Evolutionary conservation across 2,329 filamentous ascomycete genomes (phyloP).

Genomic region (Elsinoe arachidis): DNA sequence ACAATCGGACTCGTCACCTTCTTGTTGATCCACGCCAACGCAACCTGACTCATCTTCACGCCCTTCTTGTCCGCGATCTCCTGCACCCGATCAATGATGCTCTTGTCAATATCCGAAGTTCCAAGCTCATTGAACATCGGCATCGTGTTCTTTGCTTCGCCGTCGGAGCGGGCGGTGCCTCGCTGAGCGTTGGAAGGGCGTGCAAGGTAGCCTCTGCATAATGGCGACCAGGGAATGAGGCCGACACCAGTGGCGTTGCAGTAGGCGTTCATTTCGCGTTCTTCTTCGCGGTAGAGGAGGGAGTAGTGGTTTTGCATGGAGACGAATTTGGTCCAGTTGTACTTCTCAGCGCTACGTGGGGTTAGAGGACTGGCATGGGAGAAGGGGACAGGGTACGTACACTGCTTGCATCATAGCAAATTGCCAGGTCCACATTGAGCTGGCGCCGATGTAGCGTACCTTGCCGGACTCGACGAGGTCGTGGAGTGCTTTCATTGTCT

Average conservation of each 20-base stretch:
- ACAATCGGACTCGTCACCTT: constrained; percentile 41
- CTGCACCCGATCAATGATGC: constrained; percentile 48
- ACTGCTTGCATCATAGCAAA: constrained; percentile 35
- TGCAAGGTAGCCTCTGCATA: constrained; percentile 33
- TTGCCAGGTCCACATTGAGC: constrained; percentile 38
- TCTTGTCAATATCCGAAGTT: constrained; percentile 38
- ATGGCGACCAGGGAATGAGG: constrained; percentile 38
- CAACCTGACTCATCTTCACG: constrained; percentile 55
- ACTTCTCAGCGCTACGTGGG: constrained; percentile 37
- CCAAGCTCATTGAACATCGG: constrained; percentile 15
- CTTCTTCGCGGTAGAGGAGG: constrained; percentile 54
- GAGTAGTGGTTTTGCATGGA: constrained; percentile 54
- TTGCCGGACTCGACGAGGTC: constrained; percentile 37
- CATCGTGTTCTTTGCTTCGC: constrained; percentile 26
- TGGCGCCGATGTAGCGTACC: constrained; percentile 39
- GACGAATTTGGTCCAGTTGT: constrained; percentile 53
- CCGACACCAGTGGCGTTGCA: constrained; percentile 42
- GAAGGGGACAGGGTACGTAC: not conserved
- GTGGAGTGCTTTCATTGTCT: constrained; percentile 40
- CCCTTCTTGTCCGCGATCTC: constrained; percentile 50
- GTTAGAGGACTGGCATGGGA: not conserved
- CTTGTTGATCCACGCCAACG: constrained; percentile 48
- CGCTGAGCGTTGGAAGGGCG: constrained; percentile 30
- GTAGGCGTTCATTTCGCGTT: constrained; percentile 47
- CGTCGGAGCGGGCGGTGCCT: constrained; percentile 30